Evolutionary conservation across 139 green algal genomes (phyloP), one percentile per base, ranked within the genome.

Genomic region (Volvox reticuliferus): DNA sequence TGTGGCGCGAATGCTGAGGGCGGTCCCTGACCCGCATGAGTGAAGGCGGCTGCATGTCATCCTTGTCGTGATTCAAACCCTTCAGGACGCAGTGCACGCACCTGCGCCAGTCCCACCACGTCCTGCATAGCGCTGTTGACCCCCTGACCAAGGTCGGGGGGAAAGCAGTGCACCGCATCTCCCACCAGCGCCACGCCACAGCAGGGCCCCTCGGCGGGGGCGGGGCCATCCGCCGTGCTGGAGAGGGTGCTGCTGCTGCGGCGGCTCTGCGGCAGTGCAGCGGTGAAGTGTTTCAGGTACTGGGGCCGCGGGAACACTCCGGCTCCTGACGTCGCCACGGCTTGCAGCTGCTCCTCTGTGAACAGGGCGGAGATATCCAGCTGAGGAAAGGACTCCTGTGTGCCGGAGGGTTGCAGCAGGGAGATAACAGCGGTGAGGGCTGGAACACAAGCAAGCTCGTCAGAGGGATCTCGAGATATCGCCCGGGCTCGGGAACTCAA

Each of bases 141-240:
- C 0, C 92, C 92, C 86, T 94, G 89, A 9, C 84, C 92, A 28
- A 94, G 78, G 69, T 92, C 92, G 18, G 92, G 92, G 28, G 92
- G 92, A 24, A 94, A 93, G 73, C 67, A 92, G 92, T 94, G 92
- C 71, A 92, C 85, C 26, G 92, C 86, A 80, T 89, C 91, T 22
- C 91, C 91, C 68, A 88, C 26, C 79, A 92, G 88, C 19, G 26
- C 79, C 67, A 92, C 88, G 1, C 88, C 79, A 44, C 36, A 84
- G 37, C 76, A 61, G 44, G 44, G 22, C 36, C 24, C 6, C 36
- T 55, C 44, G 9, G 44, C 5, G 44, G 44, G 44, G 3, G 21
- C 24, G 26, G 12, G 12, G 71, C 86, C 73, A 37, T 28, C 76
- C 44, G 30, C 19, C 50, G n/a, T 78, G 86, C 85, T 89, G 69